Evolutionary conservation across 2,329 filamentous ascomycete genomes (phyloP).

Genomic region (Pochonia chlamydosporia): DNA sequence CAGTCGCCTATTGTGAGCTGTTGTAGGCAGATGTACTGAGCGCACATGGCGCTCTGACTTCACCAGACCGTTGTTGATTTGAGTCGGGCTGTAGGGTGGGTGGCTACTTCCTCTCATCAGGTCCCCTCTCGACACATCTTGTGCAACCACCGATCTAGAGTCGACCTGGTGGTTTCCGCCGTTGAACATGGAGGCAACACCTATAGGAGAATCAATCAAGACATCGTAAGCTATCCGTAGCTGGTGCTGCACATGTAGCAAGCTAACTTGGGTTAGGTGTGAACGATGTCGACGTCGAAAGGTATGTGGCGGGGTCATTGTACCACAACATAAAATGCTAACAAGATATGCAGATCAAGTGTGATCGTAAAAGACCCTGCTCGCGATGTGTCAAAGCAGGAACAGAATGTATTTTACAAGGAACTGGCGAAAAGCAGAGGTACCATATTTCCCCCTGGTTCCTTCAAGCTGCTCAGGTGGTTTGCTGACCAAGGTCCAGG

Average conservation of each 20-base stretch:
- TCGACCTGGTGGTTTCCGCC: background rate
- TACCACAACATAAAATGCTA: background rate
- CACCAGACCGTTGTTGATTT: no score
- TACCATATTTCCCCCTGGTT: conserved; percentile 10
- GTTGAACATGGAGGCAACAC: conserved; percentile 26
- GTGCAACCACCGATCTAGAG: background rate
- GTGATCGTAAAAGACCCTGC: conserved; percentile 45
- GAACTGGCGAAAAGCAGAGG: conserved; percentile 37
- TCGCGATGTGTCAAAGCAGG: conserved; percentile 39
- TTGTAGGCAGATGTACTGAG: no score
- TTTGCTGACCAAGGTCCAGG: conserved; percentile 17
- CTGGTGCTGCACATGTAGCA: background rate
- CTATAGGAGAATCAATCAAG: conserved; percentile 28
- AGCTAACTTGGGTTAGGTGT: conserved; percentile 26
- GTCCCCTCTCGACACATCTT: no score
- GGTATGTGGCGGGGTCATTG: conserved; percentile 24
- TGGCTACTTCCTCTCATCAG: no score
- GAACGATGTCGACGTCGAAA: conserved; percentile 38
- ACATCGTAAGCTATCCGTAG: conserved; percentile 24
- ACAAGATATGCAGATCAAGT: conserved; percentile 37
- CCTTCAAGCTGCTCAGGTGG: background rate
- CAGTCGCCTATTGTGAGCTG: no score
- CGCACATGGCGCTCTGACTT: no score
- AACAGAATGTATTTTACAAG: conserved; percentile 32
- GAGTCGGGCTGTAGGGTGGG: background rate